A percentile compares a stretch with the other conserved stretches of the same genome.
Conservation (phyloP, 768 basidiomycete genomes). For the Chalciporus piperatus region DNA sequence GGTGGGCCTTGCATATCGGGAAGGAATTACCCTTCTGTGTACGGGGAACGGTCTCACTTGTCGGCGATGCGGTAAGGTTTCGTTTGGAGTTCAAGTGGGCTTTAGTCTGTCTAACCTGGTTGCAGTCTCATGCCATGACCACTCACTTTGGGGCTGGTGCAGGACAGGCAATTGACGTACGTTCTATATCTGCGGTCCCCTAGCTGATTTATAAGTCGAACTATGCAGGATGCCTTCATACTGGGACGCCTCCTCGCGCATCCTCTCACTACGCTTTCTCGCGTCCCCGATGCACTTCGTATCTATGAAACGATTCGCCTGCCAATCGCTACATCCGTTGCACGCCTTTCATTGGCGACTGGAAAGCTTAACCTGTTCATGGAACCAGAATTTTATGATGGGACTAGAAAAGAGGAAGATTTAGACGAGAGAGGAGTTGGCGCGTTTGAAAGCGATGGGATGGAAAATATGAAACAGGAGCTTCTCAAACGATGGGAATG, state of each 20-base stretch:
- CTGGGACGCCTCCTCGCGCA: slow-evolving; percentile 26
- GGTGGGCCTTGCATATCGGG: slow-evolving; percentile 46
- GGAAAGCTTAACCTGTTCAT: slow-evolving; percentile 21
- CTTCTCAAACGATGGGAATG: slow-evolving; percentile 17
- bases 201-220: background rate
- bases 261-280: slow-evolving; percentile 6
- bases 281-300: slow-evolving; percentile 2
- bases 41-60: slow-evolving; percentile 40
- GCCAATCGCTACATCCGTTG: background rate
- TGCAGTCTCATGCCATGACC: slow-evolving; percentile 26
- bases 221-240: slow-evolving; percentile 16
- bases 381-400: slow-evolving; percentile 22
- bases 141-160: slow-evolving; percentile 24
- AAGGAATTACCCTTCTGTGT: slow-evolving; percentile 40
- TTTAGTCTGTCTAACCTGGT: background rate
- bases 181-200: background rate
- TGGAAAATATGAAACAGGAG: slow-evolving; percentile 13
- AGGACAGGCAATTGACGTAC: slow-evolving; percentile 29
- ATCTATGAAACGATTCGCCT: slow-evolving; percentile 12
- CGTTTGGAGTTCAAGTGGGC: background rate
- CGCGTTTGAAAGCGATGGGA: slow-evolving; percentile 15
- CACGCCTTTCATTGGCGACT: background rate
- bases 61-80: slow-evolving; percentile 47
- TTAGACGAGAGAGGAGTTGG: slow-evolving; percentile 8
- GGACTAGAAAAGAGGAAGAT: slow-evolving; percentile 8